Base-by-base conservation (phyloP, 257 asterid genomes). In the Nicotiana attenuata region DNA sequence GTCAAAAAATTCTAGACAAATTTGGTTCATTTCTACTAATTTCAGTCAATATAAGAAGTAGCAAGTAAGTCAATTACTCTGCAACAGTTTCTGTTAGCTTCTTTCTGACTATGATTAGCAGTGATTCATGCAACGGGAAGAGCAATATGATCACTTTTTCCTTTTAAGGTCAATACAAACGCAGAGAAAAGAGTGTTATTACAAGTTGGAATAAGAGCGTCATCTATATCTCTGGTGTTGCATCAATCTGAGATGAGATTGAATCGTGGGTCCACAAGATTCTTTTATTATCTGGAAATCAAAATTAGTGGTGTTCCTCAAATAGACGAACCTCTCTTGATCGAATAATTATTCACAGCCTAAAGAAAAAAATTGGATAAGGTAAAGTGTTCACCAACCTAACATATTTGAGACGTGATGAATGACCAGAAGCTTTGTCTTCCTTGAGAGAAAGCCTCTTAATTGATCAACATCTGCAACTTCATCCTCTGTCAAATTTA, bases 371-470 rank as follows among this genome's bases (percentile, higher is more conserved):
- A 41, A 41, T 41, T 41, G 50, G 50, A 41, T 9, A 41, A 41
- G 50, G 50, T 41, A 41, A 41, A 41, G 50, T 9, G 50, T 41
- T 10, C 50, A 85, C 94, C 86, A 83, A 96, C 99, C 99, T 83
- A 96, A 85, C 84, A 90, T 88, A 87, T 96, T 96, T 7, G 99
- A 96, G 84, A 96, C 90, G 81, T 96, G 98, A 83, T 96, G 98
- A 80, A 90, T 81, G 67, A 90, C 97, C 35, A 96, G 28, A 77
- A 96, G 90, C 81, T 94, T 94, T 84, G 98, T 88, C 84, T 85
- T 89, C 81, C 81, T 90, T 17, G 97, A 91, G 78, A 96, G 76
- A 88, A 79, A 84, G 85, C 85, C 93, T 79, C 86, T 89, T 56
- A 96, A 89, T 83, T 90, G 85, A 80, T 83, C 91, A 61, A 86